These are phyloP conservation scores for Pestalotiopsis sp. DNA, from an alignment of 2,329 filamentous ascomycete genomes.

Conservation along the genomic window DNA sequence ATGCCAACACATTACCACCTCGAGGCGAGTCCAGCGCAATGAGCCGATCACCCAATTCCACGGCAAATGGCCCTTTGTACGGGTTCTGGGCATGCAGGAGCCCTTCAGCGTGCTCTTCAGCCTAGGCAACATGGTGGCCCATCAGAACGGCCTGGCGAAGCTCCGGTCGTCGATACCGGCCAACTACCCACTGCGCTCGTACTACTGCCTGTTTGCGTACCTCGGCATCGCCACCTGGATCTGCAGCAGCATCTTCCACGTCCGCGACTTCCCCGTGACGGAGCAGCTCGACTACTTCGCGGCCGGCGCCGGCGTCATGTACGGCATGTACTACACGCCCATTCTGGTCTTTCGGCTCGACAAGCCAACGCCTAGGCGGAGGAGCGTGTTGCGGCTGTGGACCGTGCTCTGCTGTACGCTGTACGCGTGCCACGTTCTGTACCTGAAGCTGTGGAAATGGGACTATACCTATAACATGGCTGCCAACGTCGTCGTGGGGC, in stretches of 20 bases:
- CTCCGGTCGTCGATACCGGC: constrained; percentile 72
- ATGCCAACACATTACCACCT: constrained; percentile 91
- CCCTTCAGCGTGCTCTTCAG: constrained; percentile 93
- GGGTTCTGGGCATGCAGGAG: constrained; percentile 91
- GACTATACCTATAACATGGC: constrained; percentile 99
- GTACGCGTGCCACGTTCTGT: constrained; percentile 78
- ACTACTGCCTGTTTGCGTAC: constrained; percentile 80
- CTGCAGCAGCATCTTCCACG: constrained; percentile 91
- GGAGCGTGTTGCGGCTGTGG: constrained; percentile 70
- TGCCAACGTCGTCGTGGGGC: constrained; percentile 83
- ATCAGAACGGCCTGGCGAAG: constrained; percentile 74
- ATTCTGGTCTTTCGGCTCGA: constrained; percentile 86
- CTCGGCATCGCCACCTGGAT: constrained; percentile 83
- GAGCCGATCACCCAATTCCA: constrained; percentile 87
- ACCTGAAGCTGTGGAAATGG: constrained; percentile 85
- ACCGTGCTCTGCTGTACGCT: constrained; percentile 70
- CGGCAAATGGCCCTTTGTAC: constrained; percentile 97
- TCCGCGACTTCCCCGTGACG: constrained; percentile 80
- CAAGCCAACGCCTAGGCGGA: constrained; percentile 44
- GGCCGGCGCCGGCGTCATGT: constrained; percentile 86
- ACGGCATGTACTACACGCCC: constrained; percentile 84
- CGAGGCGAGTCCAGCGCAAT: constrained; percentile 65
- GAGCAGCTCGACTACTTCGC: constrained; percentile 97
- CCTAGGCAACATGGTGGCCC: constrained; percentile 85
- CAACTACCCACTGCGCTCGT: constrained; percentile 75